These are phyloP conservation scores for Triglochin maritima DNA, from an alignment of 106 monocot genomes.

Conservation along the genomic window DNA sequence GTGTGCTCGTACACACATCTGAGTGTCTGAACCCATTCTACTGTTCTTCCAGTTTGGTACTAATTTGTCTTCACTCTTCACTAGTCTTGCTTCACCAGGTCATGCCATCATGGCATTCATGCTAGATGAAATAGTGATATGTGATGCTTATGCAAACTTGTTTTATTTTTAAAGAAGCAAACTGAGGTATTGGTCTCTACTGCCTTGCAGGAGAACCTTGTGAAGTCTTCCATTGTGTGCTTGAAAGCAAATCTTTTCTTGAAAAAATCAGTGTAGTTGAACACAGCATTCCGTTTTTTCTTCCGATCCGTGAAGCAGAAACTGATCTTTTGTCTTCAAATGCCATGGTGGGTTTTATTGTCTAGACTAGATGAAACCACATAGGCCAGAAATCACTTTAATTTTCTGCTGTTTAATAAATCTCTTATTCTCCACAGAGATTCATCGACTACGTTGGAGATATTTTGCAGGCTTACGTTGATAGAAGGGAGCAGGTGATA, in stretches of 20 bases:
- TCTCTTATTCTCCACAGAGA: slow-evolving; percentile 38
- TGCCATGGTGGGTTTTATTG: slow-evolving; percentile 58
- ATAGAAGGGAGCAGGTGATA: slow-evolving; percentile 85
- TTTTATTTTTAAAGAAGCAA: neutral
- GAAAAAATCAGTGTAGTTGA: slow-evolving; percentile 89
- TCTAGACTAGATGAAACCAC: neutral
- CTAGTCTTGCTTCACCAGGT: no score
- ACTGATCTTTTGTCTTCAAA: slow-evolving; percentile 84
- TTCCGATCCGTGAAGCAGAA: slow-evolving; percentile 91
- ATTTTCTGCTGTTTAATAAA: neutral
- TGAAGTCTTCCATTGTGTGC: slow-evolving; percentile 85
- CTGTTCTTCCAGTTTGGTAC: no score
- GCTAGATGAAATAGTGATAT: neutral
- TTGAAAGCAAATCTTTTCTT: slow-evolving; percentile 99
- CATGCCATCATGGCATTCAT: no score
- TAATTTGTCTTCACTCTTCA: no score
- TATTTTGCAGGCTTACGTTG: slow-evolving; percentile 79
- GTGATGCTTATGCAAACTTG: neutral
- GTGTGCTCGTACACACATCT: no score
- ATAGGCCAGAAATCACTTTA: neutral
- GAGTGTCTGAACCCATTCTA: no score
- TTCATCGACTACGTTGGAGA: slow-evolving; percentile 96
- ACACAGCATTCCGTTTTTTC: slow-evolving; percentile 91
- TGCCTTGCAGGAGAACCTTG: slow-evolving; percentile 79
- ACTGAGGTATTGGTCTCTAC: slow-evolving; percentile 3